Percentiles rank a stretch among this genome's conserved stretches.
phyloP scores from a whole-genome alignment of 2,329 filamentous ascomycete genomes.

The Ceratocystis cubensis region DNA sequence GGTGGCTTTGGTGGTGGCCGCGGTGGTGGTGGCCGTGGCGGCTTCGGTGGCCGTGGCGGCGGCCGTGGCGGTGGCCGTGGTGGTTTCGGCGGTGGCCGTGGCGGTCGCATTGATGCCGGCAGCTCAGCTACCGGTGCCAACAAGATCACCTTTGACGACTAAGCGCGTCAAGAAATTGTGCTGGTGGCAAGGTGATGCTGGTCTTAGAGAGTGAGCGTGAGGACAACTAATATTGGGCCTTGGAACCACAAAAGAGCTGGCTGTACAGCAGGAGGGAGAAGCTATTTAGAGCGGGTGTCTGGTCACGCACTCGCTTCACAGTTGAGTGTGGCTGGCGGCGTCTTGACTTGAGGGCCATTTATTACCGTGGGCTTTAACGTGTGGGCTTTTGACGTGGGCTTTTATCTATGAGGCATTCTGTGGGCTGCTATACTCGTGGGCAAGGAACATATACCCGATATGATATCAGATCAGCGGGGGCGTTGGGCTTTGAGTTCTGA shows the following conservation, averaged over 20 bases:
- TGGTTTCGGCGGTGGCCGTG: slow-evolving; percentile 32
- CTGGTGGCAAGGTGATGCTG: no score
- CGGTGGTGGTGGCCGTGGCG: slow-evolving; percentile 33
- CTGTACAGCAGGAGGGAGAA: neutral
- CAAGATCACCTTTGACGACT: slow-evolving; percentile 58
- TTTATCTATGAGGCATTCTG: slow-evolving; percentile 22
- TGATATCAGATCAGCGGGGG: neutral
- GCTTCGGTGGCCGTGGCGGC: slow-evolving; percentile 39
- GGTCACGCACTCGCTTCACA: neutral
- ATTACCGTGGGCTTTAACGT: slow-evolving; percentile 20
- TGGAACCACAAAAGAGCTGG: neutral
- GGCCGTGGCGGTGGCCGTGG: slow-evolving; percentile 37
- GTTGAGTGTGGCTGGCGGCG: slow-evolving; percentile 5
- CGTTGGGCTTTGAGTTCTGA: slow-evolving; percentile 21
- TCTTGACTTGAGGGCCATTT: slow-evolving; percentile 13
- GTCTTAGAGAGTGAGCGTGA: neutral
- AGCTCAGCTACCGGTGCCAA: slow-evolving; percentile 43
- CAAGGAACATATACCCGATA: slow-evolving; percentile 20
- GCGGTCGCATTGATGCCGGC: slow-evolving; percentile 25
- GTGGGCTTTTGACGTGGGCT: slow-evolving; percentile 15
- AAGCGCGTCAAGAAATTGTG: slow-evolving; percentile 13
- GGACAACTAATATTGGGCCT: neutral
- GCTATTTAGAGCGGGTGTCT: neutral
- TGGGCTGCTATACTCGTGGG: slow-evolving; percentile 22
- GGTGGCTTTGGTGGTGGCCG: slow-evolving; percentile 38